Evolutionary conservation across 2,329 filamentous ascomycete genomes (phyloP), one percentile per base, ranked within the genome.

Genomic region (Rachicladosporium sp.): DNA sequence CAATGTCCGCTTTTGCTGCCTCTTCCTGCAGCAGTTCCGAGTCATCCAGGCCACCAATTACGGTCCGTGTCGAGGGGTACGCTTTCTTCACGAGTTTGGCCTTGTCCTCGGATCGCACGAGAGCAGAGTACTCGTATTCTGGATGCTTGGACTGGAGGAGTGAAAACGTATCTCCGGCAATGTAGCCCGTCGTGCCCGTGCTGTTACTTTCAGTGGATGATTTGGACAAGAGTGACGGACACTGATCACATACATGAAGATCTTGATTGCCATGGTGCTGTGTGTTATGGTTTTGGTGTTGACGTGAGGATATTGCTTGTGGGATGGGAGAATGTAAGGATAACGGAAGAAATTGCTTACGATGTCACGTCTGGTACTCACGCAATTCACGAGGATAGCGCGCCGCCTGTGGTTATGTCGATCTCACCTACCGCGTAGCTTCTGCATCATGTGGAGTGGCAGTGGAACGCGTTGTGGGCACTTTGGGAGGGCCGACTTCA

Each of bases 1-100:
- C 70, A 36, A 76, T 65, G 50, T 74, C 67, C 3, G 70, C 68
- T 36, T 63, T 61, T 1, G 59, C 54, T n/a, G 66, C 65, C 45
- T 71, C 68, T 21, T 64, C 50, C 29, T 66, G 57, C 2, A 75
- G 46, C 1, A 72, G 46, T 0, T 62, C 53, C 2, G 58, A 55
- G 43, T 66, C 62, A 35, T 73, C 66, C 7, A 71, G 59, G 21
- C 62, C 61, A 11, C 73, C 73, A 38, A 73, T 65, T 2, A 74
- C 68, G 10, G 73, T 59, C 5, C 63, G 61, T 33, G 70, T 53
- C 31, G 60, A 54, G 6, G 62, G 57, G 13, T 30, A 57, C 8
- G 45, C 48, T 29, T 47, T 44, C 33, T 45, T 50, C 10, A 72
- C 58, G 39, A 56, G 54, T 27, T 63, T 63, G 10, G 65, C 69